Evolutionary conservation across 495 filamentous ascomycete genomes (phyloP).

Genomic region (Neurospora hispaniola): DNA sequence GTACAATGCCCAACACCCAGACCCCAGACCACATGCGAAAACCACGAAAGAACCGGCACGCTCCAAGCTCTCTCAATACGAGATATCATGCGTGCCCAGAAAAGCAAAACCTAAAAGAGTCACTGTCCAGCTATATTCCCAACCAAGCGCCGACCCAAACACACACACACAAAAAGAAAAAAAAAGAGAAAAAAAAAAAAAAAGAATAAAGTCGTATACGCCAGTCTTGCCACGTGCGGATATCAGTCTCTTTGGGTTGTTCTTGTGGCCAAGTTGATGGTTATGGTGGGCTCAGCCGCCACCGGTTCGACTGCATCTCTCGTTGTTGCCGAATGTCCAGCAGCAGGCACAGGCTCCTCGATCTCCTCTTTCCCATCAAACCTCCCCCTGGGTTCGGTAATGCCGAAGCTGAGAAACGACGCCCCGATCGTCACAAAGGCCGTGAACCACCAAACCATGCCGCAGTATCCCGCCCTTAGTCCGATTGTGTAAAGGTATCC

Average conservation of each 20-base stretch:
- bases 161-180: not conserved
- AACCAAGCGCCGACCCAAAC: not conserved
- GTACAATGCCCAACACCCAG: not conserved
- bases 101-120: not conserved
- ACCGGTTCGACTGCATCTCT: constrained; percentile 1
- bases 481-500: constrained; percentile 77
- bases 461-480: constrained; percentile 66
- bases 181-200: not conserved
- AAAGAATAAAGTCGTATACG: not conserved
- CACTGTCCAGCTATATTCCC: not conserved
- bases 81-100: not conserved
- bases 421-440: constrained; percentile 65
- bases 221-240: not conserved
- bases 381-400: constrained; percentile 34
- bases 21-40: not conserved
- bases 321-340: not conserved
- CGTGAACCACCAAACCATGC: constrained; percentile 86
- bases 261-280: not conserved
- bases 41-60: not conserved
- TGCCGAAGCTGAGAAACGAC: constrained; percentile 42
- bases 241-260: not conserved
- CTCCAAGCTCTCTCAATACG: not conserved
- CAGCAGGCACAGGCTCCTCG: not conserved
- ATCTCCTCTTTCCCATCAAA: constrained; percentile 25
- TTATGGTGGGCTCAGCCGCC: not conserved